These are phyloP conservation scores for Oryza glumipatula DNA, from an alignment of 176 grass and related monocot species.

Conservation along the genomic window DNA sequence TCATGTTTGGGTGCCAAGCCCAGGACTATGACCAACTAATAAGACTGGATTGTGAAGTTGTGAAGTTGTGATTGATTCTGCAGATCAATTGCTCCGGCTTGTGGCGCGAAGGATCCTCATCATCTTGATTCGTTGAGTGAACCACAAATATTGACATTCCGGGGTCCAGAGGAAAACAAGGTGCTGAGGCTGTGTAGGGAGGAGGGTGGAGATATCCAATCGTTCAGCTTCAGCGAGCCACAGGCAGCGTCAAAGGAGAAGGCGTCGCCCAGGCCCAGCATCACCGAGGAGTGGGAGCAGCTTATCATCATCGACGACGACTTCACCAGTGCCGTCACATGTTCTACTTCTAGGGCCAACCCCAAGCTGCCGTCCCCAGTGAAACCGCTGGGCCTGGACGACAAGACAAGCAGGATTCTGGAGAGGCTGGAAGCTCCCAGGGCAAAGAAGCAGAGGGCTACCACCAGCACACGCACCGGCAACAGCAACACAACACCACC, in stretches of 20 bases:
- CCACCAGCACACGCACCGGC: background rate
- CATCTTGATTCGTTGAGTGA: conserved; percentile 40
- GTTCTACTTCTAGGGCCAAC: conserved; percentile 36
- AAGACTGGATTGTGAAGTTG: background rate
- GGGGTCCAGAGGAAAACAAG: conserved; percentile 39
- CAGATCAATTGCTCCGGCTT: conserved; percentile 56
- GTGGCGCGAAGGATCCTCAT: conserved; percentile 21
- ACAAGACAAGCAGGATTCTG: conserved; percentile 83
- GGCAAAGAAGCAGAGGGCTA: conserved; percentile 58
- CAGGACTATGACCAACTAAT: background rate
- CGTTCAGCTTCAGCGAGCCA: conserved; percentile 43
- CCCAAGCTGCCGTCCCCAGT: conserved; percentile 35
- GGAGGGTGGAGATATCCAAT: conserved; percentile 21
- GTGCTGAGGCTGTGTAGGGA: conserved; percentile 10
- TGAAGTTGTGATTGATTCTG: conserved; percentile 6
- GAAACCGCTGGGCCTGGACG: conserved; percentile 71
- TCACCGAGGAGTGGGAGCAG: conserved; percentile 78
- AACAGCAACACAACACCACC: background rate
- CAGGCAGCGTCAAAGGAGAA: conserved; percentile 31
- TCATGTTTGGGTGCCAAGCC: background rate
- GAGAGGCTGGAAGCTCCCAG: conserved; percentile 85
- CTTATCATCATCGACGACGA: conserved; percentile 71
- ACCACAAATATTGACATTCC: conserved; percentile 37
- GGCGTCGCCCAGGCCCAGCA: conserved; percentile 32
- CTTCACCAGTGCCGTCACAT: conserved; percentile 27